Conservation (phyloP, 495 filamentous ascomycete species). For the Aspergillus coremiiformis region DNA sequence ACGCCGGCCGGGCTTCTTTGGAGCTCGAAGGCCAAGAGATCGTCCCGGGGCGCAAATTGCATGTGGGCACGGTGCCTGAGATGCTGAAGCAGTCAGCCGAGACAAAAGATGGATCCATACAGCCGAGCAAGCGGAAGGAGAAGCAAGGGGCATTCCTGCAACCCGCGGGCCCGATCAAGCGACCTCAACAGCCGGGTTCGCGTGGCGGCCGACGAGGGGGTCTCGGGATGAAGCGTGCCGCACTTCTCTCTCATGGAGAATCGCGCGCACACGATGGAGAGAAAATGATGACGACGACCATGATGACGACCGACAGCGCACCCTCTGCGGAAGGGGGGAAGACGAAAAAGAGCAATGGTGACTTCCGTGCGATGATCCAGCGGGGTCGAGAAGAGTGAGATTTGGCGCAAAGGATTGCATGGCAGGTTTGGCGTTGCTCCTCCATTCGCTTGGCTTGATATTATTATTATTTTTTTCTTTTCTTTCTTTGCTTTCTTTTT, state of each 20-base stretch:
- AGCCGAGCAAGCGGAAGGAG: conserved; percentile 28
- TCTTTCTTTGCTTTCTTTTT: conserved; percentile 3
- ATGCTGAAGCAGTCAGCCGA: conserved; percentile 57
- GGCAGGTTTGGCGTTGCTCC: conserved; percentile 16
- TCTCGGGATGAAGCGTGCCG: conserved; percentile 48
- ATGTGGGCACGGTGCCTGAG: conserved; percentile 61
- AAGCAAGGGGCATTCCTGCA: conserved; percentile 38
- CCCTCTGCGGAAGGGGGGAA: conserved; percentile 18
- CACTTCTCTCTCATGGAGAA: neutral
- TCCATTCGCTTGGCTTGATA: neutral
- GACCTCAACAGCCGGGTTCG: conserved; percentile 48
- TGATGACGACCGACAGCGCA: conserved; percentile 18
- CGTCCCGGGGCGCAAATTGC: conserved; percentile 52
- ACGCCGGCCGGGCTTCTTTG: conserved; percentile 67
- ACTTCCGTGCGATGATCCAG: conserved; percentile 75
- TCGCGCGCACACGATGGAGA: conserved; percentile 30
- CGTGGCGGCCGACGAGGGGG: conserved; percentile 46
- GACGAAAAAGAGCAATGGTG: conserved; percentile 70
- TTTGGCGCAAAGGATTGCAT: conserved; percentile 24
- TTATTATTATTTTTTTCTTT: neutral
- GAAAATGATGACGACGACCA: conserved; percentile 27
- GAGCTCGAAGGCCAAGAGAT: conserved; percentile 68
- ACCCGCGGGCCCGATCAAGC: conserved; percentile 46
- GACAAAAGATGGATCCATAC: conserved; percentile 42
- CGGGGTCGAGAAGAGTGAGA: conserved; percentile 28